Evolutionary conservation across 1,284 basidiomycete species (phyloP), one percentile per base, ranked within the genome.

Genomic region (Fistulinella cinereoalba): DNA sequence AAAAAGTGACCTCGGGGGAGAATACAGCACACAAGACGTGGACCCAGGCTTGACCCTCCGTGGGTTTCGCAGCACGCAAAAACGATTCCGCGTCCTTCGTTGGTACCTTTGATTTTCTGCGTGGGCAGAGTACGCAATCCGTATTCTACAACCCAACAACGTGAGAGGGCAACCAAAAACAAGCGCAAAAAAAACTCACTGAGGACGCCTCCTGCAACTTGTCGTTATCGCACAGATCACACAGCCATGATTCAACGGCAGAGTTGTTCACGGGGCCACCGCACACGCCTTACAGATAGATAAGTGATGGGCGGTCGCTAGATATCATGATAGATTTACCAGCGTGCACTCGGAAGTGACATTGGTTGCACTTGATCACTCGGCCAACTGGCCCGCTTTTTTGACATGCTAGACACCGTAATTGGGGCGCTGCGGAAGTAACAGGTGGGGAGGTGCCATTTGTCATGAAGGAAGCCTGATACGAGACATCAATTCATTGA

Each of bases 11-110:
- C 59, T 97, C 94, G 4, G 88, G 86, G 25, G 85, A 81, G 70
- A 93, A 98, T 1, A 90, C 80, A 1, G 94, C 81, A 69, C 96
- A 98, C 1, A 97, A 67, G 18, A 94, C 74, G 64, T 99, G 96
- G 1, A 85, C 85, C 92, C 93, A 97, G 51, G 91, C 89, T 66
- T 89, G 87, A 22, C 91, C 88, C 70, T 98, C 96, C 0, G 95
- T 97, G 5, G 91, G 91, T 65, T 97, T 97, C 63, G 89, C 84
- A 4, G 85, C 88, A 33, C 92, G 85, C 31, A 97, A 72, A 56
- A 87, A 85, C 13, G 81, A 80, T 56, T 89, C 84, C 2, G 77
- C 59, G n/a, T 71, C 65, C 25, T 60, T 78, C 54, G 60, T 75
- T 59, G 54, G 70, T 58, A 65, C 72, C 69, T 68, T 75, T 71